A percentile compares a stretch with the other conserved stretches of the same genome.
These are phyloP conservation scores for Fennellomyces sp. DNA, from an alignment of 371 early-diverging fungal genomes.

Conservation along the genomic window DNA sequence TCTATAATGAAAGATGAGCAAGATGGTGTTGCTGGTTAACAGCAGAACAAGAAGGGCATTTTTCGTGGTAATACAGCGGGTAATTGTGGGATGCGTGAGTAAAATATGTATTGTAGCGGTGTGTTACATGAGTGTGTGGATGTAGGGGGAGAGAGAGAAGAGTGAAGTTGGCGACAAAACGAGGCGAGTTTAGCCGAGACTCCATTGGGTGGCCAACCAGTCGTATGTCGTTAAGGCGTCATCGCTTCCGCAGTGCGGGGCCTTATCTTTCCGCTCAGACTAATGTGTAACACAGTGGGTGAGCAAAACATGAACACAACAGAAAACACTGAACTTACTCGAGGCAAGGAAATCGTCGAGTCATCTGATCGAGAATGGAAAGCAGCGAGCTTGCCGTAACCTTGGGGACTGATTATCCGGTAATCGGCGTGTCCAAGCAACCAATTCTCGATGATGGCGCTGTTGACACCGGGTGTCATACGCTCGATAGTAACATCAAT, in stretches of 20 bases:
- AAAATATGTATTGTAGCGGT: background rate
- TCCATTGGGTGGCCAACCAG: conserved; percentile 45
- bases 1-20: background rate
- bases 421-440: conserved; percentile 32
- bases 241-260: conserved; percentile 28
- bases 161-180: no score
- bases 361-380: conserved; percentile 42
- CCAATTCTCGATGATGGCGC: conserved; percentile 45
- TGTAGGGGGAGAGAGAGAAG: background rate
- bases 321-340: conserved; percentile 18
- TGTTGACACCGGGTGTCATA: conserved; percentile 31
- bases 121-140: background rate
- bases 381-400: conserved; percentile 45
- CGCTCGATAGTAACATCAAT: conserved; percentile 19
- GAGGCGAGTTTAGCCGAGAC: conserved; percentile 34
- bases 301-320: background rate
- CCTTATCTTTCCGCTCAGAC: background rate
- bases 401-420: conserved; percentile 40
- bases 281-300: background rate
- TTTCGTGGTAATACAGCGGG: background rate
- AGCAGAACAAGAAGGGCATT: no score
- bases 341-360: conserved; percentile 38
- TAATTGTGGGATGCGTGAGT: background rate
- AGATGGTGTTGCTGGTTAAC: no score
- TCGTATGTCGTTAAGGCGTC: conserved; percentile 29